These are phyloP conservation scores for Leptoxyphium fumago DNA, from an alignment of 2,329 filamentous ascomycete species.

Conservation along the genomic window DNA sequence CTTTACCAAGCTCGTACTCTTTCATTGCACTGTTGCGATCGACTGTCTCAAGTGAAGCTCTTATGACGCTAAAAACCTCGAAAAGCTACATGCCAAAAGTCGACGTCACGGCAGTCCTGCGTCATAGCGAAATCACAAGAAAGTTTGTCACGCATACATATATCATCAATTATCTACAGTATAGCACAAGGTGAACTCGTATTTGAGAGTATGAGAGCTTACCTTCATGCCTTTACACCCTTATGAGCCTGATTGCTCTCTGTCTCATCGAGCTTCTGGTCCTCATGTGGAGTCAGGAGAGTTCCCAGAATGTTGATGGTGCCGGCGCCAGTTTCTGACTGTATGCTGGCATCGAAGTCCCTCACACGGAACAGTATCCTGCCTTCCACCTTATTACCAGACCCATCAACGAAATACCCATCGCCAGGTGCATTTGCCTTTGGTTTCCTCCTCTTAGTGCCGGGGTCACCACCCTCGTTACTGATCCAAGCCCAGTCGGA, in stretches of 20 bases:
- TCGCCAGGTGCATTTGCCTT: slow-evolving; percentile 25
- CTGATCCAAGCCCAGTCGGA: slow-evolving; percentile 62
- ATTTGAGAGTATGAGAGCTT: too few species aligned
- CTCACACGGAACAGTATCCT: slow-evolving; percentile 64
- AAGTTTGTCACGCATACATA: too few species aligned
- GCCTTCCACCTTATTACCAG: slow-evolving; percentile 54
- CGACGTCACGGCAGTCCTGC: not conserved
- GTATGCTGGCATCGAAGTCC: slow-evolving; percentile 60
- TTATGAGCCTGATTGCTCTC: not conserved
- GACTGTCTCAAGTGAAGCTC: too few species aligned
- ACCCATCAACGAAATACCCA: slow-evolving; percentile 62
- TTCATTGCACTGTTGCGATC: too few species aligned
- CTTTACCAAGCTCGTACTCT: too few species aligned
- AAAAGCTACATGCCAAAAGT: slow-evolving; percentile 1
- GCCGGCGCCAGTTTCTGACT: slow-evolving; percentile 52
- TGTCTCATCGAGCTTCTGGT: slow-evolving; percentile 40
- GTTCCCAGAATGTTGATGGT: slow-evolving; percentile 80
- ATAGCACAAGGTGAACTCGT: too few species aligned
- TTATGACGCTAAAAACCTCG: not conserved
- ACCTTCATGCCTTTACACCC: not conserved
- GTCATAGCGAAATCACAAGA: not conserved
- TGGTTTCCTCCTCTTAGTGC: slow-evolving; percentile 14
- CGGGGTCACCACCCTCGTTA: slow-evolving; percentile 31
- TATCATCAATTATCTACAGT: too few species aligned
- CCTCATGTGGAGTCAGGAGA: slow-evolving; percentile 57